Percentiles rank a stretch among this genome's conserved stretches.
Conservation (phyloP, 2,329 filamentous ascomycete genomes). For the Periconia sp. region DNA sequence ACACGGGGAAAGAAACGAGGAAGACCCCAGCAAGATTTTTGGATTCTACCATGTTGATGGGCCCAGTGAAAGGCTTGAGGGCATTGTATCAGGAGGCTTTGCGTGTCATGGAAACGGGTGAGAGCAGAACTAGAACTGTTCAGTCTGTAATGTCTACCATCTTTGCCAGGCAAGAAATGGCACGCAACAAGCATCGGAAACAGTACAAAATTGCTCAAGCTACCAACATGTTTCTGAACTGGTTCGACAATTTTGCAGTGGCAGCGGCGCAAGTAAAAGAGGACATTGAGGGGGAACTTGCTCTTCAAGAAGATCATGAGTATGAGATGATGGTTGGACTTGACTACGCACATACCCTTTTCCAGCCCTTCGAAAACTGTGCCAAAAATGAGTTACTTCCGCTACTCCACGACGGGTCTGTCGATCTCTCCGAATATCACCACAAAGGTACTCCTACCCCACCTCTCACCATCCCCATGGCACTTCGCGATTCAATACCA, state of each 20-base stretch:
- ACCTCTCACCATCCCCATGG: slow-evolving; percentile 44
- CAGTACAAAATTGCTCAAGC: slow-evolving; percentile 8
- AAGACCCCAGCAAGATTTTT: slow-evolving; percentile 46
- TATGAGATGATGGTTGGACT: slow-evolving; percentile 57
- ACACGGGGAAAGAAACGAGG: slow-evolving; percentile 40
- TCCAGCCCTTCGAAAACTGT: slow-evolving; percentile 38
- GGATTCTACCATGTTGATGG: slow-evolving; percentile 53
- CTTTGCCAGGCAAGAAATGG: slow-evolving; percentile 57
- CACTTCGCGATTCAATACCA: slow-evolving; percentile 25
- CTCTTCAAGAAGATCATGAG: slow-evolving; percentile 36
- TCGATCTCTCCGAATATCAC: slow-evolving; percentile 41
- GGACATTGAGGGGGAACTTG: slow-evolving; percentile 16
- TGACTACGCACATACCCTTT: slow-evolving; percentile 55
- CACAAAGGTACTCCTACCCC: slow-evolving; percentile 25
- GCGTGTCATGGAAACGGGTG: slow-evolving; percentile 36
- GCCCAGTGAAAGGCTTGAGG: slow-evolving; percentile 52
- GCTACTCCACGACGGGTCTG: slow-evolving; percentile 33
- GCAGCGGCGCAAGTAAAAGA: slow-evolving; percentile 15
- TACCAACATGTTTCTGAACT: slow-evolving; percentile 35
- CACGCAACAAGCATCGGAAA: slow-evolving; percentile 46
- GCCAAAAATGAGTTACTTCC: slow-evolving; percentile 30
- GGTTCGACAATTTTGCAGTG: slow-evolving; percentile 40
- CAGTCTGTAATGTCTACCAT: slow-evolving; percentile 54
- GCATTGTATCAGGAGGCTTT: slow-evolving; percentile 49
- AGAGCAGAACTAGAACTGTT: slow-evolving; percentile 37